Conservation (phyloP, 2,329 filamentous ascomycete species). For the Monosporascus sp. region DNA sequence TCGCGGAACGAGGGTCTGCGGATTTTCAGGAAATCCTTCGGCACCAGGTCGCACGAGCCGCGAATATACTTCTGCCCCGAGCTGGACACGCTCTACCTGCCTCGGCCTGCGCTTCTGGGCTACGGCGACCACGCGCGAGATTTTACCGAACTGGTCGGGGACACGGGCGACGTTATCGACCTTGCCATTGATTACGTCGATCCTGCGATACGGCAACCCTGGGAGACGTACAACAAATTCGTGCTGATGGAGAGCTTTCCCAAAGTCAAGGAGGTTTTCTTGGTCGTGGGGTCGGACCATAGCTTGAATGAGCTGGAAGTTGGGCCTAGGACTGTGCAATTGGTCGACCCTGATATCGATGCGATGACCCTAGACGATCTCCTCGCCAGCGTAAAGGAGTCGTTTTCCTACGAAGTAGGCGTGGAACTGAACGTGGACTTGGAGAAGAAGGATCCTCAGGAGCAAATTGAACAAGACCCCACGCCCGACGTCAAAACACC, state of each 20-base stretch:
- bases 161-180: conserved; percentile 29
- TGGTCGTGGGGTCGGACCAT: conserved; percentile 24
- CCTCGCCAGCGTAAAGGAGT: conserved; percentile 22
- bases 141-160: conserved; percentile 31
- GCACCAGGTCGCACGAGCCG: conserved; percentile 24
- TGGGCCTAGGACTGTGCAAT: conserved; percentile 1
- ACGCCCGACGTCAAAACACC: background rate
- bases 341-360: conserved; percentile 18
- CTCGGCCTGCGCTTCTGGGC: conserved; percentile 32
- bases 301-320: conserved; percentile 6
- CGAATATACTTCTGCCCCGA: conserved; percentile 25
- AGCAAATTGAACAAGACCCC: conserved; percentile 7
- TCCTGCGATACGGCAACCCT: conserved; percentile 37
- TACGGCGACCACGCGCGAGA: conserved; percentile 36
- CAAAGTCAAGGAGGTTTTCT: conserved; percentile 30
- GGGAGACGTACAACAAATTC: conserved; percentile 48
- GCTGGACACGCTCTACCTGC: conserved; percentile 32
- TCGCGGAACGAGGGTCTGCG: conserved; percentile 35
- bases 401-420: conserved; percentile 25
- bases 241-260: conserved; percentile 37
- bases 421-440: conserved; percentile 18
- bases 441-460: conserved; percentile 12
- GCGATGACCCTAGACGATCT: conserved; percentile 14
- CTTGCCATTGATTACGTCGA: conserved; percentile 43
- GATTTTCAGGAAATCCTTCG: conserved; percentile 31